These are phyloP conservation scores for Monosporascus sp. DNA, from an alignment of 2,329 filamentous ascomycete genomes.

Conservation along the genomic window DNA sequence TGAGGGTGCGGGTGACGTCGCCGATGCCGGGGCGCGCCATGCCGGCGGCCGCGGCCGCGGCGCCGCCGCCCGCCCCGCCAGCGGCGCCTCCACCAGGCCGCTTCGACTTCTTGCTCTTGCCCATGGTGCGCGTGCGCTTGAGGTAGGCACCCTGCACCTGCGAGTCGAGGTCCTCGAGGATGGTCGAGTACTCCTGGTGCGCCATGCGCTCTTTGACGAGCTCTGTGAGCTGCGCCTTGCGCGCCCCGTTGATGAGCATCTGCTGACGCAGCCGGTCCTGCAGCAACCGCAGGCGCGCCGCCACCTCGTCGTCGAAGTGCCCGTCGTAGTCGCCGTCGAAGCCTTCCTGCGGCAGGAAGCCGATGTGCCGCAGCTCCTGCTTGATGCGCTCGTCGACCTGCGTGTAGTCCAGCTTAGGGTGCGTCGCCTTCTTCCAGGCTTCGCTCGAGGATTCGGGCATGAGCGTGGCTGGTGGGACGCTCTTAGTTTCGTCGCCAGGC, in stretches of 20 bases:
- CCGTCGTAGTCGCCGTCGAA: conserved; percentile 74
- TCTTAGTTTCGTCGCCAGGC: conserved; percentile 33
- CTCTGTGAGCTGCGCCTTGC: conserved; percentile 80
- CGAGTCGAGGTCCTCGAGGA: conserved; percentile 90
- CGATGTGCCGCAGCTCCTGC: conserved; percentile 85
- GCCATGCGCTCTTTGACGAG: conserved; percentile 90
- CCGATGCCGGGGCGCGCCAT: conserved; percentile 77
- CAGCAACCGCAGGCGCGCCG: conserved; percentile 78
- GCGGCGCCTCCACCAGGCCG: conserved; percentile 61
- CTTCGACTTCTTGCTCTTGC: conserved; percentile 90
- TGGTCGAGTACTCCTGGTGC: conserved; percentile 93
- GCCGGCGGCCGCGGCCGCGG: conserved; percentile 52
- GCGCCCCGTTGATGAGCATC: conserved; percentile 81
- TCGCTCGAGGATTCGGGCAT: conserved; percentile 74
- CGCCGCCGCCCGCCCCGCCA: conserved; percentile 59
- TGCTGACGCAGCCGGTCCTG: conserved; percentile 79
- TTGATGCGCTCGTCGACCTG: conserved; percentile 88
- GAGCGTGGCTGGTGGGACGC: conserved; percentile 64
- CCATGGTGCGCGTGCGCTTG: conserved; percentile 89
- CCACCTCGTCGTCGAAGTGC: conserved; percentile 90
- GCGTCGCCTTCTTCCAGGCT: conserved; percentile 71
- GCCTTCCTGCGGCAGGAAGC: conserved; percentile 67
- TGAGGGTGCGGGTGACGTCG: conserved; percentile 82
- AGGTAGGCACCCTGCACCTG: conserved; percentile 94
- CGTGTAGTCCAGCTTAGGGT: conserved; percentile 73